These are phyloP conservation scores for Calonectria leucothoes DNA, from an alignment of 2,329 filamentous ascomycete species.

Conservation along the genomic window DNA sequence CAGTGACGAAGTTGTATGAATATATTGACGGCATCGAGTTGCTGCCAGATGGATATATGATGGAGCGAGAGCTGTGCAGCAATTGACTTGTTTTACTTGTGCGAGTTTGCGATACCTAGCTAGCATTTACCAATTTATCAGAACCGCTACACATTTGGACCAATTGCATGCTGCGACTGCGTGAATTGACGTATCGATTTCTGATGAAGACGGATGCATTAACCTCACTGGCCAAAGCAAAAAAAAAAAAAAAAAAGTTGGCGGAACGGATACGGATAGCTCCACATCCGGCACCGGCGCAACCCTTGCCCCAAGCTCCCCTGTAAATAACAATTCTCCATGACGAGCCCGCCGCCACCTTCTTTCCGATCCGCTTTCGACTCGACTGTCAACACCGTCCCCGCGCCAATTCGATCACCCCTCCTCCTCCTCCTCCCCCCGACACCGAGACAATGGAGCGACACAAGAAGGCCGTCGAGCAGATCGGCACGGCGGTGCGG, in stretches of 20 bases:
- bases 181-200: background rate
- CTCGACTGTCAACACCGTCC: background rate
- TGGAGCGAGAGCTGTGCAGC: background rate
- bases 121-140: background rate
- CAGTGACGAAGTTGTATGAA: constrained; percentile 4
- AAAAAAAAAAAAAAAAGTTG: background rate
- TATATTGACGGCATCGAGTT: background rate
- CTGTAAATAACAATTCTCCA: background rate
- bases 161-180: no score
- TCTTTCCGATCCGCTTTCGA: background rate
- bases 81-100: background rate
- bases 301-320: constrained; percentile 3
- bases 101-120: background rate
- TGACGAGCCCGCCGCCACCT: background rate
- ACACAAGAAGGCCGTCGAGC: constrained; percentile 56
- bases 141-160: background rate
- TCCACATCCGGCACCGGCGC: background rate
- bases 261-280: background rate
- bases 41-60: background rate
- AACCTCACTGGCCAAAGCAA: background rate
- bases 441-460: constrained; percentile 55
- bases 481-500: constrained; percentile 57
- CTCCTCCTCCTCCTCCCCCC: background rate
- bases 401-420: background rate
- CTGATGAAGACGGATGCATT: background rate